Conservation (phyloP, 2,329 filamentous ascomycete genomes). For the Dactylonectria macrodidyma region DNA sequence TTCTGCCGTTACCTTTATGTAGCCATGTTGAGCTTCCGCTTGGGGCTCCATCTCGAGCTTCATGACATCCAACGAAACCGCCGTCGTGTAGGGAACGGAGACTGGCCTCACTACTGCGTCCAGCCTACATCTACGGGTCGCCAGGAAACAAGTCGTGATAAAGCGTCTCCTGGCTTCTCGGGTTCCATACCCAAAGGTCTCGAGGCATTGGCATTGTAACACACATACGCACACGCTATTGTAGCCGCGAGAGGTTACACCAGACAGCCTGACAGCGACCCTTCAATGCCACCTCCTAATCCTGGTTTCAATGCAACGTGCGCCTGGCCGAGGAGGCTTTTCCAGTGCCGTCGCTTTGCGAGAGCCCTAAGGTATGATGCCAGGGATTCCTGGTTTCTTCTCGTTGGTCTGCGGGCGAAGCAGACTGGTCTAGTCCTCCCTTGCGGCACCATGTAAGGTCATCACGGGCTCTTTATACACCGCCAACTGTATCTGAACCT, state of each 20-base stretch:
- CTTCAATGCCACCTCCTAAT: constrained; percentile 22
- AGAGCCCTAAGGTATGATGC: neutral
- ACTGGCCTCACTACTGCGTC: neutral
- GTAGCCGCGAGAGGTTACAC: constrained; percentile 27
- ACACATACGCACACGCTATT: constrained; percentile 3
- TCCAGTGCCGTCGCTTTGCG: neutral
- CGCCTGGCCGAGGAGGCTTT: neutral
- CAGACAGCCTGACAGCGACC: constrained; percentile 24
- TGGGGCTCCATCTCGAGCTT: neutral
- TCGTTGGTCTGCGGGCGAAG: neutral
- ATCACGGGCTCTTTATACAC: constrained; percentile 10
- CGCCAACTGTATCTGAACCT: constrained; percentile 17
- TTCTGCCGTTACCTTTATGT: neutral
- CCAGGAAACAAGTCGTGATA: neutral
- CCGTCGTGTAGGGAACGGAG: neutral
- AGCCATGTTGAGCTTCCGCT: neutral
- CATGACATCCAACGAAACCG: neutral
- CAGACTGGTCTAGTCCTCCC: constrained; percentile 4
- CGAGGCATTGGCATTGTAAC: constrained; percentile 4
- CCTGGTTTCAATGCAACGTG: constrained; percentile 26
- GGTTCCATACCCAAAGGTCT: constrained; percentile 1
- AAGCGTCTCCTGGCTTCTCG: constrained; percentile 15
- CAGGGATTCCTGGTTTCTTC: neutral
- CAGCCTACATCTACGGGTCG: neutral
- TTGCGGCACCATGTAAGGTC: constrained; percentile 10